Evolutionary conservation across 192 early-diverging fungal genomes (phyloP), one percentile per base, ranked within the genome.

Genomic region (Backusella liffmaniae): DNA sequence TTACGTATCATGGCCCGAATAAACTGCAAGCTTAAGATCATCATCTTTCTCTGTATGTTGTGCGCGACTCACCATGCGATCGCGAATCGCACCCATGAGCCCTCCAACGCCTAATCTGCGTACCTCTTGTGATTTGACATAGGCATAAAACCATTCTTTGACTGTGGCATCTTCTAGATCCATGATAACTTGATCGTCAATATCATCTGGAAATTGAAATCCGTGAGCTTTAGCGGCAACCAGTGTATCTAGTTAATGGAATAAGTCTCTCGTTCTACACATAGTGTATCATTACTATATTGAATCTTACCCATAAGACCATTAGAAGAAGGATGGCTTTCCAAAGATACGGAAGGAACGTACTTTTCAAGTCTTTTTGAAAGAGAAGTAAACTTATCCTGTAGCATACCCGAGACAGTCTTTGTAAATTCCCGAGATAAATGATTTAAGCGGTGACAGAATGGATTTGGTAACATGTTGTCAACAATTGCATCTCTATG

Each of bases 1-100:
- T 80, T 77, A 82, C 73, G 80, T 79, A 37, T 84, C 84, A 51
- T 84, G 84, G 21, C 84, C 81, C 70, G 77, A 77, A 39, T 82
- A 84, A 15, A 84, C 65, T 23, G 84, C 73, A 37, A 82, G 35
- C 37, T 83, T 82, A 18, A 67, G 46, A 26, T 84, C 62, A 16
- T 72, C 59, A 34, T 81, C 73, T 21, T 75, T 70, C 26, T 80
- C 78, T 10, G 68, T 36, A 32, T 74, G 44, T 32, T 79, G 53
- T 3, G 76, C 81, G 34, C 76, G 72, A 18, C 37, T n/a, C 9
- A 76, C 46, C 66, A 82, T 82, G n/a, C 73, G 67, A 35, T 84
- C 84, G 9, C 78, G 30, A 26, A 84, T 80, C 8, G 75, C 84
- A 7, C 75, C 81, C 67, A 80, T 53, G 1, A 84, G 68, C 26